phyloP scores from a whole-genome alignment of 192 early-diverging fungal species.

The Piromyces finnis region DNA sequence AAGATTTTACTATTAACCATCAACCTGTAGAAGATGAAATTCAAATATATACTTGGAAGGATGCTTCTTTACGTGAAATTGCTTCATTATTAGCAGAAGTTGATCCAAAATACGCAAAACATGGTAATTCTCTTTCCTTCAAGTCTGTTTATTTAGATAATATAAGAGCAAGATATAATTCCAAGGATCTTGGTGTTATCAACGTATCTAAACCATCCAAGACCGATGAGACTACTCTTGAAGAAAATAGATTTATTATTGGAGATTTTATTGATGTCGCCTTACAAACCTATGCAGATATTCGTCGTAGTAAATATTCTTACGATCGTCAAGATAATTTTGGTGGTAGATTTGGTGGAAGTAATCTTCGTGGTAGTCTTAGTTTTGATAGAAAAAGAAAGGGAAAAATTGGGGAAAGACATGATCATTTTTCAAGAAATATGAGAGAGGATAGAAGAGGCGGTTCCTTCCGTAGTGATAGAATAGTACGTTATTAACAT shows the following conservation, averaged over 20 bases:
- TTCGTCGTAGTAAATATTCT: not conserved
- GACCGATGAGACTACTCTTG: slow-evolving; percentile 25
- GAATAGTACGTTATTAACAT: not conserved
- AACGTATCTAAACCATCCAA: slow-evolving; percentile 6
- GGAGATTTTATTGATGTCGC: slow-evolving; percentile 40
- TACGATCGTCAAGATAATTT: not conserved
- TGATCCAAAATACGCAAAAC: slow-evolving; percentile 13
- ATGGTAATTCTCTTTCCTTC: slow-evolving; percentile 21
- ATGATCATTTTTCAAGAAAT: not conserved
- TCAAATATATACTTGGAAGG: slow-evolving; percentile 37
- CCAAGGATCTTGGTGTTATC: slow-evolving; percentile 19
- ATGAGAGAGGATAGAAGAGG: not conserved
- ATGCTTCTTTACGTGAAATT: slow-evolving; percentile 39
- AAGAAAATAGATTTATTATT: slow-evolving; percentile 27
- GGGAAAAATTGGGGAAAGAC: not conserved
- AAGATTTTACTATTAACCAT: slow-evolving; percentile 11
- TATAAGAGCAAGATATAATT: slow-evolving; percentile 10
- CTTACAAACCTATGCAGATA: slow-evolving; percentile 3
- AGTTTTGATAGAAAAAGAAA: not conserved
- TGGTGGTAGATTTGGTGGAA: not conserved
- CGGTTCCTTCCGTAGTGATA: not conserved
- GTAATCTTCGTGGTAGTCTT: not conserved
- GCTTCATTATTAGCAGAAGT: slow-evolving; percentile 25
- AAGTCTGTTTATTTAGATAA: slow-evolving; percentile 21
- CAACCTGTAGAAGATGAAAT: slow-evolving; percentile 24